Base-by-base conservation (phyloP, 306 rosid species). In the Crotalaria pallida region DNA sequence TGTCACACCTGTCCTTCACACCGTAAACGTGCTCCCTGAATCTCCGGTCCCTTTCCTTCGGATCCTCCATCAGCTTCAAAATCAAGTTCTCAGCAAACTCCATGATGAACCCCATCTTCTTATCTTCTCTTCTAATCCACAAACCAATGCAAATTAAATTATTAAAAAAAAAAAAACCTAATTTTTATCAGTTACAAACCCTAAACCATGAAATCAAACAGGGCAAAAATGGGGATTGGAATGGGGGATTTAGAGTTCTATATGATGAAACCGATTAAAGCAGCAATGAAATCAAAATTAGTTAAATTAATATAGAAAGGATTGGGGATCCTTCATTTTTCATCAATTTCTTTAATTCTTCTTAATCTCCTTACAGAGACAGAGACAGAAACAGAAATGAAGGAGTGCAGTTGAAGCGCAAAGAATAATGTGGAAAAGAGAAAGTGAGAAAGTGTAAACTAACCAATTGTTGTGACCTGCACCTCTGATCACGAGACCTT, bases 81-180 rank as follows among this genome's bases (percentile, higher is more conserved):
- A 94, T 13, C 87, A 94, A 58, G 80, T 91, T 79, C 84, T 94
- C 96, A 17, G 99, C 97, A 65, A 91, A 94, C 76, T 94, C 97
- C 97, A 88, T 91, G 22, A 94, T 72, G 83, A 94, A 94, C 13
- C 86, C 83, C 99, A 88, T 91, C 31, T 80, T 91, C 31, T 80
- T 65, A 76, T 31, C 60, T n/a, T 3, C 41, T 27, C 11, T 59
- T 50, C 56, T 13, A 55, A 64, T 61, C 74, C 72, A 40, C 23
- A 58, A 65, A 40, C 5, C 4, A 56, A 53, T 47, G 4, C 65
- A 9, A 75, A 50, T 29, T n/a, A n/a, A n/a, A n/a, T n/a, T n/a
- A n/a, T n/a, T n/a, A n/a, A 31, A 31, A 31, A 5, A 67, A 75
- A 75, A 23, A 45, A 57, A 7, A 2, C 65, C 69, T 16, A 73